phyloP scores from a whole-genome alignment of 1,284 basidiomycete genomes.

The Sanghuangporus sanghuang region DNA sequence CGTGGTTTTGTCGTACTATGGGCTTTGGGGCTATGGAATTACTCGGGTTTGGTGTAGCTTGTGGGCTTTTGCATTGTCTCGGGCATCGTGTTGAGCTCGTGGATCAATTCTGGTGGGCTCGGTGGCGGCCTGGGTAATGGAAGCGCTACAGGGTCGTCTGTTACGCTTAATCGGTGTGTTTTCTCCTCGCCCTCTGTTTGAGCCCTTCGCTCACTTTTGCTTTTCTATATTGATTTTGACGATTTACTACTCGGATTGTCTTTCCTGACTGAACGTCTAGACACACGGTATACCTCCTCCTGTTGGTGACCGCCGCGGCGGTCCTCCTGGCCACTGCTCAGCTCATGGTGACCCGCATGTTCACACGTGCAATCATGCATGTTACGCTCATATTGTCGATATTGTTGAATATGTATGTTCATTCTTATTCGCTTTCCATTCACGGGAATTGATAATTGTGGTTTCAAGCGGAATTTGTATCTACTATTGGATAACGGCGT shows the following conservation, averaged over 20 bases:
- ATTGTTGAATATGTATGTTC: conserved; percentile 63
- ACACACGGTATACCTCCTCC: conserved; percentile 65
- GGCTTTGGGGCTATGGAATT: background rate
- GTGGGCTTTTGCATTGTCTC: conserved; percentile 66
- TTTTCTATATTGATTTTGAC: background rate
- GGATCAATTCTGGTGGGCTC: conserved; percentile 61
- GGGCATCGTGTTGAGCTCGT: conserved; percentile 57
- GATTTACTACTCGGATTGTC: background rate
- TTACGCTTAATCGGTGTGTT: conserved; percentile 57
- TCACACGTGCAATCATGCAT: conserved; percentile 79
- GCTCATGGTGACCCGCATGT: conserved; percentile 60
- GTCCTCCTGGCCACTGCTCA: conserved; percentile 60
- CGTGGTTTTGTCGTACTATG: background rate
- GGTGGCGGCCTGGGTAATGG: conserved; percentile 42
- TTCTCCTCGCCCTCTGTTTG: background rate
- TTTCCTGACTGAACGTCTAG: conserved; percentile 27
- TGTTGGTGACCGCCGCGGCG: conserved; percentile 58
- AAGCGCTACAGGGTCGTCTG: conserved; percentile 35
- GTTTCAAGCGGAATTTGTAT: conserved; percentile 49
- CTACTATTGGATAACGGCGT: conserved; percentile 77
- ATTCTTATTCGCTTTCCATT: background rate
- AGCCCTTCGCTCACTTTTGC: background rate
- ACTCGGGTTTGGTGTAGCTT: conserved; percentile 34
- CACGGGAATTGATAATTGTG: background rate
- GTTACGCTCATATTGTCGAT: conserved; percentile 72